Base-by-base conservation (phyloP, 140 eudicot species). In the Oenanthe javanica region DNA sequence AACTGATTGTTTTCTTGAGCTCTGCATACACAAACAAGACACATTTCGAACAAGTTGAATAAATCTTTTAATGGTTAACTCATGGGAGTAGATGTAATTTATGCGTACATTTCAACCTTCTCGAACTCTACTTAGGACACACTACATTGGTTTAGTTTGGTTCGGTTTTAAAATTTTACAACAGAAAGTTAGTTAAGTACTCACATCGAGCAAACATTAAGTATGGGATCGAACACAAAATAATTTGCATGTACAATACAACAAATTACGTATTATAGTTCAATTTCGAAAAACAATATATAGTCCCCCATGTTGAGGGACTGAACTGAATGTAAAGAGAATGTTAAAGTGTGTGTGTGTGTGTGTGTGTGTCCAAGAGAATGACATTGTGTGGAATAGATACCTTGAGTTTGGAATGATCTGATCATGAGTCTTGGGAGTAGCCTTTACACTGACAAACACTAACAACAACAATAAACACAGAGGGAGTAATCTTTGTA, bases 371-470 rank as follows among this genome's bases (percentile, higher is more conserved):
- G 8, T 48, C 18, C 14, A 0, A 2, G 70, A 19, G 70, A 19
- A 23, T 21, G 38, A 23, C 40, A 70, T 4, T 70, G 75, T 36
- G n/a, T 15, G 6, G 75, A 70, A 31, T 6, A 31, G 23, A 45
- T 46, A 73, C 77, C 77, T 73, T 73, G 57, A 46, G 50, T n/a
- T 21, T 1, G 4, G 52, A 72, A 43, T 4, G 9, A 67, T 67
- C 21, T 27, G 2, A 47, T n/a, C 40, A n/a, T 73, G 57, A 9
- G 1, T 73, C 54, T 46, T 46, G 1, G 1, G 3, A 15, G 38
- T 38, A 18, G 77, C 77, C 6, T 46, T 74, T 47, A 21, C 77
- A 46, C 59, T 19, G 55, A 74, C 77, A 47, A 74, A 74, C 57
- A 74, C 11, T 31, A 67, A 74, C 77, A 74, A 0, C 77, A 74